Conservation (phyloP, 768 basidiomycete genomes). For the Termitomyces sp. region DNA sequence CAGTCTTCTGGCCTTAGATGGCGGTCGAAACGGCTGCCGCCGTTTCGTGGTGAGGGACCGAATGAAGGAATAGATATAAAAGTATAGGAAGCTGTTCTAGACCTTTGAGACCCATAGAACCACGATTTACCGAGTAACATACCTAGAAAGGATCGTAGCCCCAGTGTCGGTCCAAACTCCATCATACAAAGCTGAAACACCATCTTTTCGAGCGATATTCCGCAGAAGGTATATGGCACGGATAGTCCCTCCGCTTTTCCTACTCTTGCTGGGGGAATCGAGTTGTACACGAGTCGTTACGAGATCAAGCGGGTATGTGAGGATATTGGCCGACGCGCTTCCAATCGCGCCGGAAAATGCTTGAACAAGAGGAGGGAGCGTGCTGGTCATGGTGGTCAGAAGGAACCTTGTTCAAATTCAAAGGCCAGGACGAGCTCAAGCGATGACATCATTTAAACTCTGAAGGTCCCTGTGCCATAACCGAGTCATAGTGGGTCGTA, state of each 20-base stretch:
- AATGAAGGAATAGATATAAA: neutral
- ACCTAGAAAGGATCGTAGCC: neutral
- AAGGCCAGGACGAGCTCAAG: too few species aligned
- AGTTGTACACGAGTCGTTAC: slow-evolving; percentile 49
- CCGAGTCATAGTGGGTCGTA: too few species aligned
- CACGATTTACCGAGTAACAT: neutral
- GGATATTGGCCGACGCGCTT: slow-evolving; percentile 45
- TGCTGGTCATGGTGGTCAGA: slow-evolving; percentile 46
- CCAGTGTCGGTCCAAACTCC: neutral
- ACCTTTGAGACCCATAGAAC: neutral
- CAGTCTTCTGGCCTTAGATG: neutral
- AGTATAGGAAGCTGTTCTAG: neutral
- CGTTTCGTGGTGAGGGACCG: neutral
- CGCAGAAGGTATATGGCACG: neutral
- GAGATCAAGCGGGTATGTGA: slow-evolving; percentile 60
- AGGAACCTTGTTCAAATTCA: neutral
- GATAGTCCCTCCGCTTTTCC: neutral
- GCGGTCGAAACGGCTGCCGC: neutral
- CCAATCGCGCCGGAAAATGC: slow-evolving; percentile 53
- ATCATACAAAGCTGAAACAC: neutral
- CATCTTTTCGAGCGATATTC: neutral
- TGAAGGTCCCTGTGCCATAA: too few species aligned
- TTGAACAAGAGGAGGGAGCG: slow-evolving; percentile 42
- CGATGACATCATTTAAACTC: neutral
- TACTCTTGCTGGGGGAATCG: slow-evolving; percentile 18